phyloP scores from a whole-genome alignment of 1,139 yeast species.

The Sugiyamaella castrensis region DNA sequence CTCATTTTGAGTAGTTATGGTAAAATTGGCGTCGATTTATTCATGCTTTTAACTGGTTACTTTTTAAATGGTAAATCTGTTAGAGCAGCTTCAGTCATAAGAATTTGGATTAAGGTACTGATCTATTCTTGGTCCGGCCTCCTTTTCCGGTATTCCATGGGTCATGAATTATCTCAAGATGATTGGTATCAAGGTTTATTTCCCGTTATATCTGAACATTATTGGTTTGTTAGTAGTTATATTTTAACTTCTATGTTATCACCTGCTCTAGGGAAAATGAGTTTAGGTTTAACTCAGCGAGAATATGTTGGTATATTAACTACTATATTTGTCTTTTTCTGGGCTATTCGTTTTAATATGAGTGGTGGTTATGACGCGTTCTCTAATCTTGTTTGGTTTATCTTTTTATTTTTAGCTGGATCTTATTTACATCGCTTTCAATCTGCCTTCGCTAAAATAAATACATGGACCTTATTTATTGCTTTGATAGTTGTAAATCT shows the following conservation, averaged over 20 bases:
- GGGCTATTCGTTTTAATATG: constrained; percentile 2
- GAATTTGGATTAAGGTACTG: constrained; percentile 12
- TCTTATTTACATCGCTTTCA: constrained; percentile 1
- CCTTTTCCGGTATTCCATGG: constrained; percentile 1
- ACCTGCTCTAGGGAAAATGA: constrained; percentile 10
- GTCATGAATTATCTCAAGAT: constrained; percentile 6
- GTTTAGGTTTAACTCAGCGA: background rate
- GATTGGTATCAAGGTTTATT: background rate
- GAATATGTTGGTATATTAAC: constrained; percentile 11
- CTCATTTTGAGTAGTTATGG: constrained; percentile 10
- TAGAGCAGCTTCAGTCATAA: constrained; percentile 7
- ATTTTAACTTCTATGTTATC: constrained; percentile 4
- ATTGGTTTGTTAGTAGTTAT: constrained; percentile 11
- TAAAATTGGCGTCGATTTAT: constrained; percentile 14
- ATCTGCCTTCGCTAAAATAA: constrained; percentile 1
- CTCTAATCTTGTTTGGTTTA: constrained; percentile 5
- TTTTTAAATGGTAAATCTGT: constrained; percentile 12
- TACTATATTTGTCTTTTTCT: constrained; percentile 1
- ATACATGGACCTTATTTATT: constrained; percentile 1
- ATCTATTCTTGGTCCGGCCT: constrained; percentile 10
- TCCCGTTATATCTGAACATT: constrained; percentile 6
- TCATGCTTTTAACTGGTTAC: constrained; percentile 14
- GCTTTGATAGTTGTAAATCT: background rate
- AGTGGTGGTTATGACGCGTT: constrained; percentile 2
- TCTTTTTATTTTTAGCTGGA: constrained; percentile 7